Percentiles rank a stretch among this genome's conserved stretches.
Conservation (phyloP, 371 early-diverging fungal genomes). For the Blastocladiella emersonii region DNA sequence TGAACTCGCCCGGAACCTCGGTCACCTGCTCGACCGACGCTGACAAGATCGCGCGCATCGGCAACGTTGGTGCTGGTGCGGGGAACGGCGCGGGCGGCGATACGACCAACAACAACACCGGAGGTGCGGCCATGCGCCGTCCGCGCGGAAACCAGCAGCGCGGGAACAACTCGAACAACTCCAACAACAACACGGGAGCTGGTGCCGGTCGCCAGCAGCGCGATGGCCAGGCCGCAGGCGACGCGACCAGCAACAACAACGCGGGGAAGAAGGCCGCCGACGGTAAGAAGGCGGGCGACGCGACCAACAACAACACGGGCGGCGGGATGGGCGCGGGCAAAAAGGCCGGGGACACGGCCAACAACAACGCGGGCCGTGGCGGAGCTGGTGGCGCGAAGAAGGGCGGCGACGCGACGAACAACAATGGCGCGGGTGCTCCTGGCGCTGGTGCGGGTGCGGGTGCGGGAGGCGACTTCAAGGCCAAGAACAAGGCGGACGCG, state of each 20-base stretch:
- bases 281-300: not conserved
- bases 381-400: not conserved
- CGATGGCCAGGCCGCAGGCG: not conserved
- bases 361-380: no score
- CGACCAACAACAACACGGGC: not conserved
- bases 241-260: not conserved
- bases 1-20: slow-evolving; percentile 9
- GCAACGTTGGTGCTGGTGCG: not conserved
- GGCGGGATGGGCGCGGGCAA: no score
- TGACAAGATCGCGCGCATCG: slow-evolving; percentile 11
- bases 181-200: no score
- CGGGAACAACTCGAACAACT: no score
- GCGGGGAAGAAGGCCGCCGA: not conserved
- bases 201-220: no score
- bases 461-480: not conserved
- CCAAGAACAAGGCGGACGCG: not conserved
- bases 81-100: no score
- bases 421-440: no score
- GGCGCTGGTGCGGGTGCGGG: not conserved
- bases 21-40: slow-evolving; percentile 13
- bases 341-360: no score
- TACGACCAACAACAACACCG: no score
- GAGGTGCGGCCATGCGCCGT: no score
- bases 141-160: no score
- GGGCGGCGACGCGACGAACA: not conserved